Percentiles rank a stretch among this genome's conserved stretches.
Conservation (phyloP, 2,329 filamentous ascomycete species). For the Alternaria solani region DNA sequence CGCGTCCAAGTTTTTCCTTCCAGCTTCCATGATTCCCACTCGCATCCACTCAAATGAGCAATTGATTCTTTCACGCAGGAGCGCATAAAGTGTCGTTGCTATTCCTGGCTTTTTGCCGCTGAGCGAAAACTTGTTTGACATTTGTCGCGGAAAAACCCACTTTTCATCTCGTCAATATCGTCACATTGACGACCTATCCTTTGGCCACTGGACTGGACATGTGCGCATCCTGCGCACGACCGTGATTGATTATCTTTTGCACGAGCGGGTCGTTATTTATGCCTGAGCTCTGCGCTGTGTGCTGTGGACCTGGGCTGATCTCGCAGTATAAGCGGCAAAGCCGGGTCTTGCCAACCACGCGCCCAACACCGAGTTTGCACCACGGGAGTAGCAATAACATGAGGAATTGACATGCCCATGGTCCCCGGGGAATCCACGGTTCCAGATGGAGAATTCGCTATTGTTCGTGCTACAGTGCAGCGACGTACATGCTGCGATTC, state of each 20-base stretch:
- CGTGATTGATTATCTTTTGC: neutral
- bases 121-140: slow-evolving; percentile 10
- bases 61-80: neutral
- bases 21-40: neutral
- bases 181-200: neutral
- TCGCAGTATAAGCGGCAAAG: neutral
- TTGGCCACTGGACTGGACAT: neutral
- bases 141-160: slow-evolving; percentile 12
- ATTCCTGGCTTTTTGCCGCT: slow-evolving; percentile 5
- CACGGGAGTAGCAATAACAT: neutral
- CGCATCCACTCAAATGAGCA: neutral
- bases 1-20: neutral
- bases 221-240: neutral
- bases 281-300: neutral
- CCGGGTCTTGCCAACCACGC: neutral
- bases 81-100: neutral
- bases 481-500: slow-evolving; percentile 2
- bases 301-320: neutral
- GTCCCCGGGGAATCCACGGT: neutral
- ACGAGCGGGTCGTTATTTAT: neutral
- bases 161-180: slow-evolving; percentile 18
- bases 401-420: neutral
- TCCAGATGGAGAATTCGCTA: neutral
- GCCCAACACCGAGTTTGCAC: neutral
- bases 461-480: slow-evolving; percentile 7